Evolutionary conservation across 2,329 filamentous ascomycete genomes (phyloP), one percentile per base, ranked within the genome.

Genomic region (Cladorrhinum sp.): DNA sequence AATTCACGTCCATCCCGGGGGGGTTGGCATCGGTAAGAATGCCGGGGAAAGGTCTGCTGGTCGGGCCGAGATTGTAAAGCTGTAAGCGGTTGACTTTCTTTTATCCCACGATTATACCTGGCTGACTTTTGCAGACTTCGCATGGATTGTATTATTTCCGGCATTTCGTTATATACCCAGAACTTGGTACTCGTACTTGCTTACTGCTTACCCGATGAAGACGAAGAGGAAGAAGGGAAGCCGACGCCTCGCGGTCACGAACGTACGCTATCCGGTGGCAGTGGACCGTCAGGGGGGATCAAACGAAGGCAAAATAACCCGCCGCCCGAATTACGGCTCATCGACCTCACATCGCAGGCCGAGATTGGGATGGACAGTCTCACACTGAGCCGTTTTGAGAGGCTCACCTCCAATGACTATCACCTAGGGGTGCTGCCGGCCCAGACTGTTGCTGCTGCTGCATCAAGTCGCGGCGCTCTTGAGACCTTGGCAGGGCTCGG

Each of bases 61-160:
- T 27, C 88, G 86, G 67, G 93, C 92, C 54, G 92, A 97, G 72
- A 93, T 98, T 72, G 86, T 92, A 64, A 96, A 96, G 76, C 93
- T 93, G 91, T 96, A 74, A 83, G 90, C 83, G 10, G 2, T n/a
- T 9, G 4, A 3, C 6, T 1, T 3, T 18, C 2, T 12, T 2
- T 18, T 6, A 9, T 49, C 16, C 36, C 8, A 57, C 45, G 1
- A n/a, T 16, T 20, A 12, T 48, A 4, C 55, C 5, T 23, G 48
- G 50, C 73, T 76, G 67, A 76, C 72, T 64, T 55, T 24, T 18
- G 23, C 66, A 93, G 89, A 76, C 85, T 98, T 76, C 90, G 92
- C 71, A 96, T 95, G 76, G 95, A 99, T 78, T 98, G 95, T 80
- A 92, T 96, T 74, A 92, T 99, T 79, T 96, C 95, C 73, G 95